These are phyloP conservation scores for Isabelozyma gotoi DNA, from an alignment of 805 yeast genomes.

Conservation along the genomic window DNA sequence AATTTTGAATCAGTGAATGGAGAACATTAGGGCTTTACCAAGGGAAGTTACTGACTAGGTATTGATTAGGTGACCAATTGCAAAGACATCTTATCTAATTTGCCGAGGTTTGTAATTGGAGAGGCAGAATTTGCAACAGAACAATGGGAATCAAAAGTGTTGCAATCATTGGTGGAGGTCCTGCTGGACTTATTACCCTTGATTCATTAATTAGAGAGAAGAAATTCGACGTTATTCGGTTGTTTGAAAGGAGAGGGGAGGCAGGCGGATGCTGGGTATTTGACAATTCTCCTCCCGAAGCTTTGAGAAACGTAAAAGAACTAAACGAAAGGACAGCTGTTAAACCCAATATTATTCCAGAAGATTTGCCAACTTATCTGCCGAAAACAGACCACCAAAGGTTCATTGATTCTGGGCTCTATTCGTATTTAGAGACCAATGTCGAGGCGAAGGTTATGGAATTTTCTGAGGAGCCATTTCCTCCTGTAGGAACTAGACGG, in stretches of 20 bases:
- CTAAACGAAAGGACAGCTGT: constrained; percentile 10
- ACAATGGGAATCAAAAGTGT: constrained; percentile 21
- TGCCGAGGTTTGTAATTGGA: too few relatives aligned
- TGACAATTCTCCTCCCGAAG: constrained; percentile 24
- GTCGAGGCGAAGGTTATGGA: constrained; percentile 22
- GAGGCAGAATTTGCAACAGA: too few relatives aligned
- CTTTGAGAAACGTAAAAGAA: constrained; percentile 10
- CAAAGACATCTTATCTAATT: too few relatives aligned
- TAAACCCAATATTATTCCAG: constrained; percentile 12
- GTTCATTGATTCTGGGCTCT: constrained; percentile 20
- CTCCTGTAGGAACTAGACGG: constrained; percentile 9
- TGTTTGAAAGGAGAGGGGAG: constrained; percentile 40
- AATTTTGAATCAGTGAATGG: too few relatives aligned
- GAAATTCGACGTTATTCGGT: constrained; percentile 27
- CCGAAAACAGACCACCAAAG: constrained; percentile 15
- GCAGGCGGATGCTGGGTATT: constrained; percentile 47
- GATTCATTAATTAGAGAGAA: constrained; percentile 38
- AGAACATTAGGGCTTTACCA: too few relatives aligned
- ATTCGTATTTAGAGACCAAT: constrained; percentile 21
- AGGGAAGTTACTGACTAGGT: too few relatives aligned
- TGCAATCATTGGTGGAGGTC: constrained; percentile 54
- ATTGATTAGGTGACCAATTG: too few relatives aligned
- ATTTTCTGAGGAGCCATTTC: constrained; percentile 20
- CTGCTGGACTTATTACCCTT: constrained; percentile 45
- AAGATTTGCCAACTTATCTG: constrained; percentile 12